Base-by-base conservation (phyloP, 2,329 filamentous ascomycete genomes). In the Tolypocladium sp. region DNA sequence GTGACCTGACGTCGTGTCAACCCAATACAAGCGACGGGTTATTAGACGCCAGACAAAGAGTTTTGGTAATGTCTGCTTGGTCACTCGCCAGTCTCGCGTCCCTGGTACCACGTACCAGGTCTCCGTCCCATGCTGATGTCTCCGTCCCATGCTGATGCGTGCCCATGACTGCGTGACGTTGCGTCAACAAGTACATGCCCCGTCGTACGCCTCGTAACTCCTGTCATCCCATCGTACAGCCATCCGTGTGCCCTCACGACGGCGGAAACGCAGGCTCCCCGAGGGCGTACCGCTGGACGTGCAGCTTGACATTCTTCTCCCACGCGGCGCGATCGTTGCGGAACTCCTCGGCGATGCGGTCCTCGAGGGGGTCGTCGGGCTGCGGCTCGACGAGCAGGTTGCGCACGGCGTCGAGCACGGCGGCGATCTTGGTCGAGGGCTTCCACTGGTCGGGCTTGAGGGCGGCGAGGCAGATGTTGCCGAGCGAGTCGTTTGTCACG, bases 381-480 rank as follows among this genome's bases (percentile, higher is more conserved):
- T 92, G 90, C 2, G 92, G 92, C 76, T 92, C 89, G 62, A 84
- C 77, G 57, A 97, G 80, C 62, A 96, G 81, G 63, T 84, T 82
- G 63, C 88, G 80, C 27, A 93, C 83, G 66, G 92, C 88, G 71
- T 89, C 85, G 62, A 97, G 82, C 35, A 96, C 91, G 57, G 85
- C 83, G 53, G 77, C 75, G 64, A 96, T 82, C 76, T 87, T 89
- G 68, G 88, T 90, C 62, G 87, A 87, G 22, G 92, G 92, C 81
- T 96, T 97, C 92, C 92, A 97, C 75, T 91, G 87, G 68, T 96
- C 91, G 37, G 88, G 74, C 71, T 92, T 91, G 66, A 97, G 84
- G 74, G 92, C 83, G 61, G 85, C 86, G 52, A 97, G 81, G 76
- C 92, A 97, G 84, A 97, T 90, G 75, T 82, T 88, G 62, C 92